A percentile compares a stretch with the other conserved stretches of the same genome.
phyloP scores from a whole-genome alignment of 768 basidiomycete genomes.

The Tubosaeta brunneosetosa region DNA sequence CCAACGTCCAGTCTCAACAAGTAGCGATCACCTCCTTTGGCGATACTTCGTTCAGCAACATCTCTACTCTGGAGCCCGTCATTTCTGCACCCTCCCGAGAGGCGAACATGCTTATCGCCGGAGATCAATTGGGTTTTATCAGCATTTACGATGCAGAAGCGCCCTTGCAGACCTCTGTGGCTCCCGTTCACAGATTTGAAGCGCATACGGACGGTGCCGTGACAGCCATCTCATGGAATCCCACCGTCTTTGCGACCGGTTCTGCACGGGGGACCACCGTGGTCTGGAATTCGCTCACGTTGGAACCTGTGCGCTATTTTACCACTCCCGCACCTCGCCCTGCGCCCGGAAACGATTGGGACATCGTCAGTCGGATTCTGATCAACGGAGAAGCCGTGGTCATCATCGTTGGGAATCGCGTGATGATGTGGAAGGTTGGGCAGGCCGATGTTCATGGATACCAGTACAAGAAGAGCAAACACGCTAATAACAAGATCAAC shows the following conservation, averaged over 20 bases:
- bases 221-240: constrained; percentile 59
- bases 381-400: constrained; percentile 53
- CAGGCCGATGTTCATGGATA: constrained; percentile 31
- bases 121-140: constrained; percentile 62
- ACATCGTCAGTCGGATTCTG: constrained; percentile 52
- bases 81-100: constrained; percentile 39
- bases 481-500: constrained; percentile 24
- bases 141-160: constrained; percentile 53
- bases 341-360: constrained; percentile 32
- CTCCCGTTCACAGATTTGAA: constrained; percentile 48
- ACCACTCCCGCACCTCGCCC: constrained; percentile 40
- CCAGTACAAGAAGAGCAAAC: constrained; percentile 32
- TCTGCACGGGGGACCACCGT: constrained; percentile 55
- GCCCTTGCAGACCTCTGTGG: constrained; percentile 14
- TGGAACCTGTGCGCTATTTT: constrained; percentile 54
- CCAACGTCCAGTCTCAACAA: constrained; percentile 29
- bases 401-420: constrained; percentile 54
- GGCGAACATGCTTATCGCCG: constrained; percentile 52
- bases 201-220: constrained; percentile 63
- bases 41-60: constrained; percentile 44
- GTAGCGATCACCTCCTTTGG: constrained; percentile 45
- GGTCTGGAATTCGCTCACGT: constrained; percentile 64
- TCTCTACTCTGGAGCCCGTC: constrained; percentile 46
- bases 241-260: constrained; percentile 59
- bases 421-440: constrained; percentile 67